Evolutionary conservation across 176 grass and related monocot species (phyloP), one percentile per base, ranked within the genome.

Genomic region (Aegilops tauschii): DNA sequence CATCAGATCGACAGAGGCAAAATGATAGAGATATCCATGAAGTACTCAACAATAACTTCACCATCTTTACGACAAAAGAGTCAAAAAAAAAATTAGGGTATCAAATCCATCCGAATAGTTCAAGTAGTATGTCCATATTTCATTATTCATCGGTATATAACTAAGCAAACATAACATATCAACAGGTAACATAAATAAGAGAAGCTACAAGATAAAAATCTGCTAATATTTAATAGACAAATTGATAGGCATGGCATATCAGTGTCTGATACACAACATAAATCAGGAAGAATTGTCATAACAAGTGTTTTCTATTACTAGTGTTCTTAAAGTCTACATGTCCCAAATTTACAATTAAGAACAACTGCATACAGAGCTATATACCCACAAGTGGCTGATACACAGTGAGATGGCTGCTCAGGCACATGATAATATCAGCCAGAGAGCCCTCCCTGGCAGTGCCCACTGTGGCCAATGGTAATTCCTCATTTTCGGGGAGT

Each of bases 21-120:
- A 49, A 85, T 20, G 44, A 76, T 69, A 63, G 6, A 84, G 80
- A 59, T 50, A 17, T 45, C 79, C 20, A 83, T 47, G 70, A n/a
- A 44, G n/a, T 10, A 61, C 23, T 56, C 28, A 36, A 50, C 10
- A 69, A 47, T n/a, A 63, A 18, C 9, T 16, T 6, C 1, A 59
- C 4, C 58, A 36, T 21, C 4, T 59, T 29, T 78, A 25, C 5
- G 28, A 47, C 44, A 13, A 47, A 47, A 44, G 12, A 12, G 9
- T 42, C 37, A 6, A 40, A 40, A 12, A 44, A 59, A 5, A 58
- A 79, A 58, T 30, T 16, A 69, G 11, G 3, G 3, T 77, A 77
- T 44, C 29, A 84, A 74, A 65, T 69, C 18, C 21, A 44, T 74
- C 56, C 8, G 42, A 25, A 77, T 47, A 44, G 14, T 16, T 18